These are phyloP conservation scores for Vicia villosa DNA, from an alignment of 306 rosid species.

Conservation along the genomic window DNA sequence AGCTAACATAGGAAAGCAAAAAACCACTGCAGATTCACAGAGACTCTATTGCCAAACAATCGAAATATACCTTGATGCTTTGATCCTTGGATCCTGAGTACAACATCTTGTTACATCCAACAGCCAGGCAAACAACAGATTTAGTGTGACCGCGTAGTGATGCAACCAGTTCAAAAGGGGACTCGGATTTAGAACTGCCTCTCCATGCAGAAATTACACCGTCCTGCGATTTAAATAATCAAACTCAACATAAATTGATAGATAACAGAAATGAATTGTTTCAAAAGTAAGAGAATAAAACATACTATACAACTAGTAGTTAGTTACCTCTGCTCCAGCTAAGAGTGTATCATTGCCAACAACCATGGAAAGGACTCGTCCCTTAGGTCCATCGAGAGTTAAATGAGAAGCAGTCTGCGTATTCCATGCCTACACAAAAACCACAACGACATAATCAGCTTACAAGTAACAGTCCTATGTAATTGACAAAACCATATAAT, in stretches of 20 bases:
- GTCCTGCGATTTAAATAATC: background rate
- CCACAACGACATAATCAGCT: conserved; percentile 6
- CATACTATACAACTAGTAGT: background rate
- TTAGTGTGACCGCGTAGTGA: conserved; percentile 40
- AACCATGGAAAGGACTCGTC: conserved; percentile 43
- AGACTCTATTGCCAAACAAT: background rate
- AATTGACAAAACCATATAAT: background rate
- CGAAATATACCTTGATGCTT: background rate
- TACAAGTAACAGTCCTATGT: background rate
- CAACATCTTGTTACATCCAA: conserved; percentile 32
- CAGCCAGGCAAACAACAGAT: conserved; percentile 37
- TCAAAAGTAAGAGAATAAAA: background rate
- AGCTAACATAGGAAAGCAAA: background rate
- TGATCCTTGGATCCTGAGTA: conserved; percentile 42
- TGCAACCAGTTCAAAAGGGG: conserved; percentile 37
- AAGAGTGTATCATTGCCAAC: conserved; percentile 44
- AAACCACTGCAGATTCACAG: background rate
- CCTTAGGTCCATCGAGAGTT: conserved; percentile 47
- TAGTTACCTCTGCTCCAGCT: conserved; percentile 47
- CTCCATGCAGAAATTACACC: conserved; percentile 11
- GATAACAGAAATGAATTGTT: background rate
- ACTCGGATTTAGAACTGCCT: background rate
- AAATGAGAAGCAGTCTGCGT: conserved; percentile 29
- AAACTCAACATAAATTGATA: background rate
- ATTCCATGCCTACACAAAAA: conserved; percentile 54